Evolutionary conservation across 2,329 filamentous ascomycete species (phyloP), one percentile per base, ranked within the genome.

Genomic region (Fusarium sp.): DNA sequence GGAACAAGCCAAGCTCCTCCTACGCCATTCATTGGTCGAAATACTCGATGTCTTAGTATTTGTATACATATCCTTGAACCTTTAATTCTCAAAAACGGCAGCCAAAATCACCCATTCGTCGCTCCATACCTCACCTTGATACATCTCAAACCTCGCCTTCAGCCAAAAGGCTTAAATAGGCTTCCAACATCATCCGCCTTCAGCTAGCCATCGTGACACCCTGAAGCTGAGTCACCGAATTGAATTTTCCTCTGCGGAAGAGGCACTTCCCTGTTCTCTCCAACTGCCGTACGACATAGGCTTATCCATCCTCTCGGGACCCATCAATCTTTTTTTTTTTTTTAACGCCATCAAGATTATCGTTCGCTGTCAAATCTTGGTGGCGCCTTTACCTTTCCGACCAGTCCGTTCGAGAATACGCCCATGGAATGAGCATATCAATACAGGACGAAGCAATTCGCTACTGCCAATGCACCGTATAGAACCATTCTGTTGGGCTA

Each of bases 271-370:
- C 46, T 65, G 49, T 41, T 48, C 42, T 57, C 14, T 49, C 20
- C 50, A 71, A 71, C 68, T 71, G 64, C 60, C 69, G 69, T 48
- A 38, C 52, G 60, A 64, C 48, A 54, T 60, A 40, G 20, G 32
- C n/a, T 44, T 10, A 14, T 41, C 40, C 38, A 30, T 32, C 41
- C 41, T 44, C 53, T 8, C 20, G 27, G 40, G 42, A 26, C 35
- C n/a, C 41, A 40, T 33, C 33, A 35, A 18, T 32, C 55, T 32
- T 33, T 67, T n/a, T n/a, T n/a, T n/a, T n/a, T n/a, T n/a, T n/a
- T n/a, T n/a, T n/a, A n/a, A 32, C 49, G 64, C 41, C 52, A 58
- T 55, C n/a, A 33, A 50, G 35, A 33, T 32, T 20, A 40, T 56
- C 20, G 14, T 46, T 59, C 12, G 15, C 26, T 54, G 17, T 50